Percentiles rank a stretch among this genome's conserved stretches.
Evolutionary conservation across 768 basidiomycete genomes (phyloP).

Genomic region (Cyclocybe aegerita): DNA sequence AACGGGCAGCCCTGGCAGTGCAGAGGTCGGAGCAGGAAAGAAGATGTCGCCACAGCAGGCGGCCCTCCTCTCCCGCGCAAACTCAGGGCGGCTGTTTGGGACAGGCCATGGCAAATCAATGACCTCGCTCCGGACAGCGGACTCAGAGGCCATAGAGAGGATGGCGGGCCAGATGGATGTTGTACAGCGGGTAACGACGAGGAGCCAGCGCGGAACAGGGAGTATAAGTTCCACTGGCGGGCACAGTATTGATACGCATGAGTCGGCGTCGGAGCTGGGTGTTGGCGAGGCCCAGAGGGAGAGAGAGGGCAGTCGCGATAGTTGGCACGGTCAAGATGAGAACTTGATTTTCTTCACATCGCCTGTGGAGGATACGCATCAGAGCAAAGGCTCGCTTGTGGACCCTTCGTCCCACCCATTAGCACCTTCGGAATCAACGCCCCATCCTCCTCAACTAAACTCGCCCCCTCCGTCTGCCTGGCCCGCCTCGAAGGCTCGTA

Average conservation of each 20-base stretch:
- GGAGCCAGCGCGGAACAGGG: constrained; percentile 26
- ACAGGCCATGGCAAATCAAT: constrained; percentile 43
- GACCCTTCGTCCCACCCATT: background rate
- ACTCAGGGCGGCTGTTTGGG: constrained; percentile 25
- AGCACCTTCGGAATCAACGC: background rate
- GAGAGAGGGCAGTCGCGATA: background rate
- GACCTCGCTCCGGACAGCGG: constrained; percentile 62
- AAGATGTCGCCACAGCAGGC: background rate
- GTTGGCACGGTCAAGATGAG: constrained; percentile 1
- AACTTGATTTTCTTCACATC: constrained; percentile 26
- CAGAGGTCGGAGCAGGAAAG: background rate
- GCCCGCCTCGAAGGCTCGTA: background rate
- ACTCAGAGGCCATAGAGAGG: constrained; percentile 67
- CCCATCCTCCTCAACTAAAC: constrained; percentile 5
- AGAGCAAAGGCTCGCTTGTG: too few species aligned
- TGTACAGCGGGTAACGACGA: constrained; percentile 48
- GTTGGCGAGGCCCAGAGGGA: background rate
- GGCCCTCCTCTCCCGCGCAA: constrained; percentile 2
- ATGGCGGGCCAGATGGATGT: constrained; percentile 72
- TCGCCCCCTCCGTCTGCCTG: background rate
- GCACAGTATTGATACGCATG: constrained; percentile 26
- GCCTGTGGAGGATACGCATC: constrained; percentile 27
- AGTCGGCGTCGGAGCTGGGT: constrained; percentile 15
- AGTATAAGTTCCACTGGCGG: constrained; percentile 30
- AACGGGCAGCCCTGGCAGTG: constrained; percentile 10